These are phyloP conservation scores for Hypoxylon fuscum DNA, from an alignment of 495 filamentous ascomycete genomes.

Conservation along the genomic window DNA sequence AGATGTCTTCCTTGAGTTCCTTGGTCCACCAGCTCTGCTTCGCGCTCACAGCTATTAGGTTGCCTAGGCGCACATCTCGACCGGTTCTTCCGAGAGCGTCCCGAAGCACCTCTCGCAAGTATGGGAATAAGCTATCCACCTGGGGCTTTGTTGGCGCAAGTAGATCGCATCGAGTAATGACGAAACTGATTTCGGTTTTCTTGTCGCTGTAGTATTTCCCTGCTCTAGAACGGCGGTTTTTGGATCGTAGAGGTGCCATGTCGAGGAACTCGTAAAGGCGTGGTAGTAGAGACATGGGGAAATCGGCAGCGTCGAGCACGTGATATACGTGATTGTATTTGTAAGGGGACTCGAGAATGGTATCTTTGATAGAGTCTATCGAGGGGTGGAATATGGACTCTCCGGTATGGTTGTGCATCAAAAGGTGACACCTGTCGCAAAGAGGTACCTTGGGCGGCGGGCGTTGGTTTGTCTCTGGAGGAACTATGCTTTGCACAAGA, in stretches of 20 bases:
- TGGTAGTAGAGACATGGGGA: slow-evolving; percentile 88
- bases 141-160: slow-evolving; percentile 81
- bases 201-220: slow-evolving; percentile 69
- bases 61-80: slow-evolving; percentile 75
- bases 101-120: slow-evolving; percentile 75
- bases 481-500: slow-evolving; percentile 34
- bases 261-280: slow-evolving; percentile 63
- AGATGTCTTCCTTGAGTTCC: slow-evolving; percentile 83
- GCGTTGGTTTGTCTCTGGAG: slow-evolving; percentile 20
- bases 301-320: slow-evolving; percentile 96
- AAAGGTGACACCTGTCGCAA: slow-evolving; percentile 86
- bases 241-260: slow-evolving; percentile 71
- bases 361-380: slow-evolving; percentile 77
- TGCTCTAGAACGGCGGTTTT: slow-evolving; percentile 74
- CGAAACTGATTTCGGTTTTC: slow-evolving; percentile 78
- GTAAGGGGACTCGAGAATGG: slow-evolving; percentile 85
- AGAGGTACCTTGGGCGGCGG: slow-evolving; percentile 56
- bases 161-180: slow-evolving; percentile 90
- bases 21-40: slow-evolving; percentile 89
- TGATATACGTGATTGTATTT: slow-evolving; percentile 94
- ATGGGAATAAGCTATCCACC: slow-evolving; percentile 84
- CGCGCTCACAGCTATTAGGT: slow-evolving; percentile 84
- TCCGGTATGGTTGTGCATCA: slow-evolving; percentile 77
- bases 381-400: slow-evolving; percentile 78
- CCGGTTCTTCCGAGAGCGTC: slow-evolving; percentile 70